Evolutionary conservation across 352 stramenopile species (phyloP), one percentile per base, ranked within the genome.

Genomic region (Halophytophthora polymorphica): DNA sequence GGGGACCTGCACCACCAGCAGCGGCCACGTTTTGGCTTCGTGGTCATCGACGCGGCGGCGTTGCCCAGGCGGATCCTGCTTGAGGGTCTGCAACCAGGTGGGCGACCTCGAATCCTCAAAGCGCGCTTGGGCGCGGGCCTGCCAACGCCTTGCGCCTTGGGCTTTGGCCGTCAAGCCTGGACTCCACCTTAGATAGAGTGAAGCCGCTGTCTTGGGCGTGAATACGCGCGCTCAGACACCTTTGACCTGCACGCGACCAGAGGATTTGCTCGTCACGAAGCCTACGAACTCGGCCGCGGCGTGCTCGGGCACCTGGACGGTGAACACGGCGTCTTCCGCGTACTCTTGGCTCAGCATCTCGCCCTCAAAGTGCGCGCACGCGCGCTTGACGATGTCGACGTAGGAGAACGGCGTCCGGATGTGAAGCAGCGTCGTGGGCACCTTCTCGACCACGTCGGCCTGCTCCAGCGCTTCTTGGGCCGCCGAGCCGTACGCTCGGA

Each of bases 401-500:
- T 74, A 64, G 1, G 63, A 53, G 42, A 85, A 82, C 2, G 50
- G 42, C 21, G 64, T 56, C 4, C 25, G 37, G 3, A 86, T 43
- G 5, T 41, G 45, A 29, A 90, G 22, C 29, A 71, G 23, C 21
- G 38, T 57, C 23, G 66, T 86, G 18, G 71, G 66, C 36, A 86
- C 65, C 31, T 70, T 73, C 3, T 86, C 66, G 33, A 87, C 39
- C 35, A 89, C 66, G 53, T 83, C 64, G 0, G 69, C 69, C 14
- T 71, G 39, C 23, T 83, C 72, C 3, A 92, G 63, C 39, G 72
- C 51, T 45, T 84, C 68, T 35, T 83, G 68, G 13, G 82, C 82
- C 12, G 77, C 77, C 6, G 69, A 58, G 38, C 71, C 69, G 53
- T 92, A 92, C 36, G 82, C 82, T 50, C 82, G 74, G 34, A 87